These are phyloP conservation scores for Lupinus albus DNA, from an alignment of 306 rosid species.

Conservation along the genomic window DNA sequence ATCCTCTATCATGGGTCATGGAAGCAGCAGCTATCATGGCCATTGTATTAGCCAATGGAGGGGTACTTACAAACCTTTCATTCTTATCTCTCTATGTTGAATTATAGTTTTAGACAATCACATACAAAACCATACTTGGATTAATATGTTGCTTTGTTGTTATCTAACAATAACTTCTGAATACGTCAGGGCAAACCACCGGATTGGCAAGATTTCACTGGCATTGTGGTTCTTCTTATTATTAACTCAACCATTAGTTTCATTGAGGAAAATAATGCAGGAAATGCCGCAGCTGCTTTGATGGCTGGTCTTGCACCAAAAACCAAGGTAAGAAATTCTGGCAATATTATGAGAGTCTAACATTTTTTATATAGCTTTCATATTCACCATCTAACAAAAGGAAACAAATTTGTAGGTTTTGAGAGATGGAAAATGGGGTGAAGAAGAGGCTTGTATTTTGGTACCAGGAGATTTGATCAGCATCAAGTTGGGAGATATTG, in stretches of 20 bases:
- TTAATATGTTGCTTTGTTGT: too few species aligned
- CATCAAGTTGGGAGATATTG: constrained; percentile 83
- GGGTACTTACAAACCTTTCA: constrained; percentile 47
- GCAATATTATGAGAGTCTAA: too few species aligned
- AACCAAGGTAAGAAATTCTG: constrained; percentile 59
- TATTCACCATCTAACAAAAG: neutral
- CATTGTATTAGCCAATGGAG: constrained; percentile 84
- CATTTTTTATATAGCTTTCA: too few species aligned
- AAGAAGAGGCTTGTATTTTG: constrained; percentile 69
- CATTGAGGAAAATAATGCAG: constrained; percentile 87
- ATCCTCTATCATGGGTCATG: constrained; percentile 93
- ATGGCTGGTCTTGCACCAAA: constrained; percentile 97
- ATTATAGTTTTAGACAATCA: too few species aligned
- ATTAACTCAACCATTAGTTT: constrained; percentile 80
- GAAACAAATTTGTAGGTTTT: constrained; percentile 49
- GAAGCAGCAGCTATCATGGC: constrained; percentile 86
- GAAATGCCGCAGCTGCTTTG: constrained; percentile 86
- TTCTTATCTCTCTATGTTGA: too few species aligned
- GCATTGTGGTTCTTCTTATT: constrained; percentile 65
- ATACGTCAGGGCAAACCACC: constrained; percentile 70
- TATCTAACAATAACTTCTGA: too few species aligned
- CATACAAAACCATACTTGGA: too few species aligned
- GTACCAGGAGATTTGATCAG: constrained; percentile 89
- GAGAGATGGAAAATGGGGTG: constrained; percentile 79
- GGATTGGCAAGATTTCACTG: constrained; percentile 84